Evolutionary conservation across 805 yeast species (phyloP), one percentile per base, ranked within the genome.

Genomic region (Metschnikowia cerradonensis): DNA sequence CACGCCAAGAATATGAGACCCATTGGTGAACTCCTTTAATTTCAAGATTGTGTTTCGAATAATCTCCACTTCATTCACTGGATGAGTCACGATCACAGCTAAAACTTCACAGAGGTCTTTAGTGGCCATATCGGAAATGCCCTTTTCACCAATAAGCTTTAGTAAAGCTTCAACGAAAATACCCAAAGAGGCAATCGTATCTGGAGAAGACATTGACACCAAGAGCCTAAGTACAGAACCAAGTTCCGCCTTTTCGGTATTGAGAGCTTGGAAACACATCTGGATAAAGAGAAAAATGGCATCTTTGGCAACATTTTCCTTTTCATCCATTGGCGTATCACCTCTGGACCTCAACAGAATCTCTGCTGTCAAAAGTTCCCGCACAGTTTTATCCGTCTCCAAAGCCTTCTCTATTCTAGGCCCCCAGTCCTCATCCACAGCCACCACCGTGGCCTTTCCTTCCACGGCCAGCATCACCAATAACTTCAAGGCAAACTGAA

Each of bases 391-490:
- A 60, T 90, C 95, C 39, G 78, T 67, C 38, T 81, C 85, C 10
- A 88, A 47, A 0, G 92, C 88, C 52, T 81, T 87, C 8, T 85
- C 89, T 23, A 88, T 59, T 59, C 92, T 75, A 0, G 79, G 67
- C 3, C 73, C 69, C 96, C 96, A 90, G 47, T 86, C 84, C 54
- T 84, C 86, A 62, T 90, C 96, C 20, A 77, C 68, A 0, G 79
- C 80, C 43, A 88, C 64, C 1, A 84, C 83, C 0, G 90, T 82
- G 0, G 66, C 56, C 14, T 75, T 69, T 0, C 72, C 79, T n/a
- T 62, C 58, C 1, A 81, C 67, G 0, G 94, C 79, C 53, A 86
- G 80, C 79, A 88, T 84, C 0, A 85, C 83, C 19, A 90, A 62
- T 8, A 82, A 74, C 51, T 82, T 80, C 26, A 84, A 72, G 0